A percentile compares a stretch with the other conserved stretches of the same genome.
These are phyloP conservation scores for Zizania palustris DNA, from an alignment of 202 grass and related monocot genomes.

Conservation along the genomic window DNA sequence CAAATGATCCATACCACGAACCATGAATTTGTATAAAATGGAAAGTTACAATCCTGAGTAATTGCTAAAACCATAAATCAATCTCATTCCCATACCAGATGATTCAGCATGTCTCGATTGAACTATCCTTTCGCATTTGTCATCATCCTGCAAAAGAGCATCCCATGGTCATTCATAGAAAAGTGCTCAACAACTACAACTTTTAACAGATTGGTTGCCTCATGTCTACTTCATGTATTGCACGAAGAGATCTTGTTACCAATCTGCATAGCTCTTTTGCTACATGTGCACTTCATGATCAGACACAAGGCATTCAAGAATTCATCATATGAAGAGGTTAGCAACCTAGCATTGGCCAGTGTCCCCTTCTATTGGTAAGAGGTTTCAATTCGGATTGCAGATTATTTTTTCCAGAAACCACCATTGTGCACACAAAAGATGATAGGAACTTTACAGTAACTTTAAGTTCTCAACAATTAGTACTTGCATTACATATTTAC, in stretches of 20 bases:
- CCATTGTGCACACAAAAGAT: not conserved
- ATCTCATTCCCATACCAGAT: slow-evolving; percentile 51
- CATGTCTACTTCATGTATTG: not conserved
- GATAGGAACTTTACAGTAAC: not conserved
- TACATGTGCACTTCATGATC: not conserved
- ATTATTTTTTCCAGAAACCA: slow-evolving; percentile 3
- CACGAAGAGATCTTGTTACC: not conserved
- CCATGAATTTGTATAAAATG: not conserved
- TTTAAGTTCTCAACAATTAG: slow-evolving; percentile 8
- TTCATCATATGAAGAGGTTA: not conserved
- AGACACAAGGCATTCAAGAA: not conserved
- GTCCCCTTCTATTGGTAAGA: not conserved
- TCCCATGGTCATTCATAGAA: slow-evolving; percentile 7
- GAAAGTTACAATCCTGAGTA: not conserved
- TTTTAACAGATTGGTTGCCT: slow-evolving; percentile 14
- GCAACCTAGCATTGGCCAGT: no score
- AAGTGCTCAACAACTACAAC: not conserved
- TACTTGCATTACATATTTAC: slow-evolving; percentile 34
- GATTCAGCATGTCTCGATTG: slow-evolving; percentile 55
- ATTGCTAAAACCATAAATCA: not conserved
- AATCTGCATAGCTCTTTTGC: not conserved
- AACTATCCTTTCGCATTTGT: slow-evolving; percentile 36
- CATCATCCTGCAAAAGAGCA: slow-evolving; percentile 51
- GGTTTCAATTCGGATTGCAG: slow-evolving; percentile 13
- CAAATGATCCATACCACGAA: slow-evolving; percentile 1